Percentiles rank a stretch among this genome's conserved stretches.
These are phyloP conservation scores for Hygrophila difformis DNA, from an alignment of 257 asterid species.

Conservation along the genomic window DNA sequence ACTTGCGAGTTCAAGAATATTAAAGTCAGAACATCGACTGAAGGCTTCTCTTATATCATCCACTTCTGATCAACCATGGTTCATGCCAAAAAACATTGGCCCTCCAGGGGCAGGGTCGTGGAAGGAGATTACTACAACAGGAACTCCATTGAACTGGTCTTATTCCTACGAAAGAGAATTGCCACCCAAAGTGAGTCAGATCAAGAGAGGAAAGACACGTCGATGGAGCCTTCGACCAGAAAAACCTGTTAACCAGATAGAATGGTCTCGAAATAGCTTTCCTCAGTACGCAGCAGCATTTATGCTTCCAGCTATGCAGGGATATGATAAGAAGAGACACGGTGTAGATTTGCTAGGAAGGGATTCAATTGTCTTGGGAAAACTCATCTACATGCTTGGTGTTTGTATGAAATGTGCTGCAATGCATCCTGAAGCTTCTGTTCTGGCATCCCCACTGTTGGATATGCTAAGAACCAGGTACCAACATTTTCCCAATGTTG, in stretches of 20 bases:
- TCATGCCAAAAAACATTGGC: constrained; percentile 53
- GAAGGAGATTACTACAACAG: constrained; percentile 71
- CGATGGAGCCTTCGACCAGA: constrained; percentile 54
- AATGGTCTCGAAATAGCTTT: constrained; percentile 58
- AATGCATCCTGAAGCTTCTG: constrained; percentile 95
- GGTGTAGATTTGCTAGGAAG: constrained; percentile 65
- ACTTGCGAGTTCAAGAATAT: constrained; percentile 50
- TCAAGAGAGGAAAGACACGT: constrained; percentile 62
- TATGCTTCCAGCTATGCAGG: background rate
- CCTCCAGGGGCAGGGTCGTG: constrained; percentile 76
- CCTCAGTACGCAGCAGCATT: constrained; percentile 83
- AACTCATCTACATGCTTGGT: constrained; percentile 84
- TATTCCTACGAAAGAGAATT: constrained; percentile 85
- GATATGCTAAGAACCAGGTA: constrained; percentile 11
- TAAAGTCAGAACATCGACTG: constrained; percentile 30
- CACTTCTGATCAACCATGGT: constrained; percentile 70
- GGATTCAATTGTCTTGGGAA: constrained; percentile 47
- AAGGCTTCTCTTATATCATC: constrained; percentile 47
- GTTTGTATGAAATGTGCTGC: constrained; percentile 85
- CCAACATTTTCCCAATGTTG: background rate
- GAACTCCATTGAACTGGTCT: constrained; percentile 71
- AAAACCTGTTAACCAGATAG: constrained; percentile 30
- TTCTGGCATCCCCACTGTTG: constrained; percentile 76
- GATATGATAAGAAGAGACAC: constrained; percentile 21
- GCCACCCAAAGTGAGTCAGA: constrained; percentile 50